These are phyloP conservation scores for Knoxdaviesia capensis DNA, from an alignment of 2,329 filamentous ascomycete species.

Conservation along the genomic window DNA sequence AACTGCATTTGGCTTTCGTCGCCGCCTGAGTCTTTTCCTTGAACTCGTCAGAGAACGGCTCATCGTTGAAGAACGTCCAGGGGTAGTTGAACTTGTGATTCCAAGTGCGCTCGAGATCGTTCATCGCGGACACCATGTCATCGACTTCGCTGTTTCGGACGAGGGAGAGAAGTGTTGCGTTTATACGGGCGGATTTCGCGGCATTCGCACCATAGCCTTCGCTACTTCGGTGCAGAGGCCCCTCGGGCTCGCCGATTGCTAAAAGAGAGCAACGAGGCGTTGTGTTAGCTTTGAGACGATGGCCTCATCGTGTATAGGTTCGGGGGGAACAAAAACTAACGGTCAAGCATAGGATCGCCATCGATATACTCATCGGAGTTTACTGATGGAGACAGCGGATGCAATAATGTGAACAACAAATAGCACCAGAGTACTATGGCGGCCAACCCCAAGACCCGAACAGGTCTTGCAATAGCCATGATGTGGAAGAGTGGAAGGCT, in stretches of 20 bases:
- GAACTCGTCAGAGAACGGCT: slow-evolving; percentile 84
- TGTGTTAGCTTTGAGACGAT: neutral
- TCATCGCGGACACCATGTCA: slow-evolving; percentile 74
- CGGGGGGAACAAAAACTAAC: slow-evolving; percentile 28
- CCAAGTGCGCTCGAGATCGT: slow-evolving; percentile 83
- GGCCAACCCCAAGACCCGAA: slow-evolving; percentile 56
- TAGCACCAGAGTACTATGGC: slow-evolving; percentile 59
- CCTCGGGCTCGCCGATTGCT: slow-evolving; percentile 74
- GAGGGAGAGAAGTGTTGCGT: slow-evolving; percentile 77
- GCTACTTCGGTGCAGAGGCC: slow-evolving; percentile 50
- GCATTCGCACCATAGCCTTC: slow-evolving; percentile 62
- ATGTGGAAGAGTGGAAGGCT: slow-evolving; percentile 10
- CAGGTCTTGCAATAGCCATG: slow-evolving; percentile 74
- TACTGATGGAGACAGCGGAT: slow-evolving; percentile 24
- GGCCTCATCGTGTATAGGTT: neutral
- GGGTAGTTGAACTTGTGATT: slow-evolving; percentile 99
- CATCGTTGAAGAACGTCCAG: slow-evolving; percentile 98
- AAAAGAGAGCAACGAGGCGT: slow-evolving; percentile 5
- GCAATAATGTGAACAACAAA: slow-evolving; percentile 57
- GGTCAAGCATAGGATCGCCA: slow-evolving; percentile 69
- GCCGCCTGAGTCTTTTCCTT: slow-evolving; percentile 59
- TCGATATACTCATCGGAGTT: slow-evolving; percentile 34
- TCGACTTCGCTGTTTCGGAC: slow-evolving; percentile 81
- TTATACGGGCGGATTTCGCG: slow-evolving; percentile 62
- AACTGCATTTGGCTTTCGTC: slow-evolving; percentile 76